Evolutionary conservation across 2,329 filamentous ascomycete genomes (phyloP).

Genomic region (Exophiala bonariae): DNA sequence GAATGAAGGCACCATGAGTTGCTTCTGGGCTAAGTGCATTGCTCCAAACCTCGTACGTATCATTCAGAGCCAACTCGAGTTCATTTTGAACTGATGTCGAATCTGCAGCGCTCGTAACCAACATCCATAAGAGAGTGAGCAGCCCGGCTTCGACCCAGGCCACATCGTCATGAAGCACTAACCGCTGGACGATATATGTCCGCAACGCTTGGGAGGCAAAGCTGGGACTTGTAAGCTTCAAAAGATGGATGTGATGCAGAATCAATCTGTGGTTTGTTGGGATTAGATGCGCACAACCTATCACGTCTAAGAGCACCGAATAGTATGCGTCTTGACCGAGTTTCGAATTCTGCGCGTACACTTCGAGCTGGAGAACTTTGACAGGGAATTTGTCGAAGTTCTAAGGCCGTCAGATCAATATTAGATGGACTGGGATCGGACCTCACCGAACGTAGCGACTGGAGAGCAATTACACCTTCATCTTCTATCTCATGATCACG

Average conservation of each 20-base stretch:
- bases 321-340: constrained; percentile 43
- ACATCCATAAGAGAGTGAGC: constrained; percentile 68
- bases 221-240: constrained; percentile 51
- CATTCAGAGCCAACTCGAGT: constrained; percentile 46
- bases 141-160: constrained; percentile 69
- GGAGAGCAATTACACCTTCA: constrained; percentile 3
- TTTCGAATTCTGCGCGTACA: constrained; percentile 48
- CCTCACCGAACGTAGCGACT: constrained; percentile 11
- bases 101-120: constrained; percentile 22
- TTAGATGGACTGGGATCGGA: neutral
- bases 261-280: constrained; percentile 65
- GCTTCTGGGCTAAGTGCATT: constrained; percentile 58
- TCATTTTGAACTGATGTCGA: neutral
- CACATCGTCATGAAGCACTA: constrained; percentile 51
- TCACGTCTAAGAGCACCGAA: constrained; percentile 57
- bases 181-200: constrained; percentile 60
- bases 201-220: constrained; percentile 56
- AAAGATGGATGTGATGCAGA: constrained; percentile 65
- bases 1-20: constrained; percentile 51
- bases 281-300: constrained; percentile 60
- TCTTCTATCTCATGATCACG: neutral
- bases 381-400: constrained; percentile 59
- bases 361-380: constrained; percentile 66
- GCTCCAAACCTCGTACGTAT: constrained; percentile 47
- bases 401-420: neutral